Base-by-base conservation (phyloP, 441 rosid genomes). In the Kokia cookei region DNA sequence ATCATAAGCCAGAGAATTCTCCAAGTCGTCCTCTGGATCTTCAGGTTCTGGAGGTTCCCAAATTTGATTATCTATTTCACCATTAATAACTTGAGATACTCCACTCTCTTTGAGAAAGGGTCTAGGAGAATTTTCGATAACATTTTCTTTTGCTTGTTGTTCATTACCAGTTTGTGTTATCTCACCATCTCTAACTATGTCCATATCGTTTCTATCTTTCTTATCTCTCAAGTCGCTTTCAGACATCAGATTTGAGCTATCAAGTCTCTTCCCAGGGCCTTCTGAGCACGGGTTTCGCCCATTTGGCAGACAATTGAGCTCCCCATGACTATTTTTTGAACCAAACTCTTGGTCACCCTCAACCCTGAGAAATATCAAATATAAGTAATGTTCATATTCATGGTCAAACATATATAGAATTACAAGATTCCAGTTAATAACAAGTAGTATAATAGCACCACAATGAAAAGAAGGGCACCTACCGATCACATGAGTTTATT, bases 41-140 rank as follows among this genome's bases (percentile, higher is more conserved):
- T 89, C 94, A 51, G 97, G 83, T 82, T 92, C 97, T 7, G 99
- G 99, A 43, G 97, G 92, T 42, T 91, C 97, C 99, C 98, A 93
- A 65, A 86, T 70, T 15, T 63, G 70, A 5, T 69, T 68, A 71
- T 84, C 84, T 73, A 65, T 75, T 67, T 81, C 89, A 74, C 80
- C 76, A 61, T 67, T 77, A 65, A 42, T 75, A 58, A 67, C 74
- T 37, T 9, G 47, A 69, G 82, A 83, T 81, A 32, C 53, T 68
- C 76, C 85, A 69, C 76, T 82, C 65, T 54, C 78, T 53, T 76
- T 82, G 78, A 81, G 78, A 62, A 75, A 69, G 37, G 78, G 48
- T 59, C 73, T 78, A 40, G 66, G 77, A 70, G 75, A 75, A 50
- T 72, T 78, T 63, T 73, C 83, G 55, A 57, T 74, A 60, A 67